Evolutionary conservation across 345 rosid species (phyloP), one percentile per base, ranked within the genome.

Genomic region (Erodium maritimum): DNA sequence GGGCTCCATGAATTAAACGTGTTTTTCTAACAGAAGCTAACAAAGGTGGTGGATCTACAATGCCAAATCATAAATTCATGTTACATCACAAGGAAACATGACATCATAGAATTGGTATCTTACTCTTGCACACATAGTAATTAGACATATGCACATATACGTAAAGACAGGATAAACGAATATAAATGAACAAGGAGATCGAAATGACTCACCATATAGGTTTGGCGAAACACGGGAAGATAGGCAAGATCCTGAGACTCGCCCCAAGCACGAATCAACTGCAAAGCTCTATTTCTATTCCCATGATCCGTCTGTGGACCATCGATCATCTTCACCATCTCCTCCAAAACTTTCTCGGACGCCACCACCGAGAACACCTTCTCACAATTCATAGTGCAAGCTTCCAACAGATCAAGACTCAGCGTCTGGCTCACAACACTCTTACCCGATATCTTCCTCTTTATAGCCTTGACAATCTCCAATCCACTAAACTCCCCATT

Each of bases 191-290:
- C 33, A 61, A 19, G 9, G 11, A 17, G 17, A 52, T 20, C 54
- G 11, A 52, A 48, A 20, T 20, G 25, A 7, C 60, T 63, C 59
- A 86, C 95, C 82, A 74, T 61, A 69, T 81, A 83, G 52, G 97
- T 87, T 73, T 84, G 90, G 2, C 70, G 81, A 71, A 82, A 90
- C 55, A 90, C 83, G 5, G 97, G 90, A 68, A 90, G 77, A 74
- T 87, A 82, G 21, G 82, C 75, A 25, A 87, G 95, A 73, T 85
- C 85, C 65, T 73, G 77, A 0, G 95, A 84, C 67, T 73, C 79
- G 33, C 97, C 95, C 93, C 97, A 87, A 64, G 85, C 91, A 34
- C 80, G 68, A 69, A 90, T 77, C 81, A 87, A 67, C 75, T 86
- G 88, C 69, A 70, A 65, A 60, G 81, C 86, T 75, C 83, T 69